Evolutionary conservation across 305 asterid genomes (phyloP).

Genomic region (Lippia alba): DNA sequence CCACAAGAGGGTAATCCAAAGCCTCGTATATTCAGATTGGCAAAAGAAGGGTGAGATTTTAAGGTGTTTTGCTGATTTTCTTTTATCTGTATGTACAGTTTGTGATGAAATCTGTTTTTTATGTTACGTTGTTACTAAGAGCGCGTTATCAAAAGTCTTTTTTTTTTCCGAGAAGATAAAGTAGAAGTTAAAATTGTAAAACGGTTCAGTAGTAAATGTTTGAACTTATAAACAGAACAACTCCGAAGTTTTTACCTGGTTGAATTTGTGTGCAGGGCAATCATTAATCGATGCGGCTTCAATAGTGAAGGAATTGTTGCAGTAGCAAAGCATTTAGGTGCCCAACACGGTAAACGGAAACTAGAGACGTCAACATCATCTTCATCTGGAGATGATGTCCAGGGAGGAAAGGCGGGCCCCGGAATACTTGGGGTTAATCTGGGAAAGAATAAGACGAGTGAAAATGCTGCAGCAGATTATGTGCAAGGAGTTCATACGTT

Average conservation of each 20-base stretch:
- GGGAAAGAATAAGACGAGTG: slow-evolving; percentile 95
- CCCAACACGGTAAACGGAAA: slow-evolving; percentile 98
- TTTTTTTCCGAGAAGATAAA: no score
- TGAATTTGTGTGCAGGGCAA: slow-evolving; percentile 66
- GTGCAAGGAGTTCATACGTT: slow-evolving; percentile 99
- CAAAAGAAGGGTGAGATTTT: slow-evolving; percentile 70
- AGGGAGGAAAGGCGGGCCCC: slow-evolving; percentile 98
- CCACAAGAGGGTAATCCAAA: slow-evolving; percentile 99
- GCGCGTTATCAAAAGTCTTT: not conserved
- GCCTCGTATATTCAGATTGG: slow-evolving; percentile 96
- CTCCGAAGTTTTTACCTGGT: slow-evolving; percentile 24
- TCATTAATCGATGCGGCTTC: slow-evolving; percentile 96
- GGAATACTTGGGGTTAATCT: slow-evolving; percentile 98
- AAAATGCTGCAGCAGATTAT: slow-evolving; percentile 95
- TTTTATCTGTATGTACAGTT: slow-evolving; percentile 4
- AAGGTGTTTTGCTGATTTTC: not conserved
- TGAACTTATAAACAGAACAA: not conserved
- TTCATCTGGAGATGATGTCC: slow-evolving; percentile 71
- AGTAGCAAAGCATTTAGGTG: slow-evolving; percentile 92
- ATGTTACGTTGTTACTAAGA: slow-evolving; percentile 11
- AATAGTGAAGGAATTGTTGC: slow-evolving; percentile 98
- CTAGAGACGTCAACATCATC: slow-evolving; percentile 72
- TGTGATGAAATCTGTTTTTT: not conserved
- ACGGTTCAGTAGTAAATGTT: no score
- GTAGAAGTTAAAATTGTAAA: not conserved